Conservation (phyloP, 768 basidiomycete species). For the Rhizopogon vesiculosus region DNA sequence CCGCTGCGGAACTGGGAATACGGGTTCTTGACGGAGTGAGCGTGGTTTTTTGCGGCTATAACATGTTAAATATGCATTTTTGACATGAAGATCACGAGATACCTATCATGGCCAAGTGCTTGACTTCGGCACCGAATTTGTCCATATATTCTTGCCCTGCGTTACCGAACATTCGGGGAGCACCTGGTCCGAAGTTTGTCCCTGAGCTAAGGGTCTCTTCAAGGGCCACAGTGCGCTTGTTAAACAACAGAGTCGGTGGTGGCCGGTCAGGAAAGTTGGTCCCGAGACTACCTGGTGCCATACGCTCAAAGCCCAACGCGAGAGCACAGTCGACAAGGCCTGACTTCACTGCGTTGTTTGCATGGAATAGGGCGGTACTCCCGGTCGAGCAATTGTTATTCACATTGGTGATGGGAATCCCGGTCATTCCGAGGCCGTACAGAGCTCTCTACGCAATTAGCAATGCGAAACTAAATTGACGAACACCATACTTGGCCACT, state of each 20-base stretch:
- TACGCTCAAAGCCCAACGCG: constrained; percentile 84
- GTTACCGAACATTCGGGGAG: constrained; percentile 73
- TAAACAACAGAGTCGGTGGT: constrained; percentile 45
- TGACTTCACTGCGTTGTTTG: constrained; percentile 64
- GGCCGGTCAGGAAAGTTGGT: constrained; percentile 54
- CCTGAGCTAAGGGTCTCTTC: constrained; percentile 43
- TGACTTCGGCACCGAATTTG: constrained; percentile 63
- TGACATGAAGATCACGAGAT: not conserved
- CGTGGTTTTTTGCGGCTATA: constrained; percentile 74
- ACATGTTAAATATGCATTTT: constrained; percentile 7
- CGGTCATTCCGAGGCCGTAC: constrained; percentile 79
- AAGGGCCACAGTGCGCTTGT: constrained; percentile 38
- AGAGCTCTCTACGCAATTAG: constrained; percentile 52
- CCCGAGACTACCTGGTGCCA: constrained; percentile 70
- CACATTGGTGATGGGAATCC: constrained; percentile 81
- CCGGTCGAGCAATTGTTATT: constrained; percentile 89
- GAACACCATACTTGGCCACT: constrained; percentile 54
- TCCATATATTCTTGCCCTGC: constrained; percentile 71
- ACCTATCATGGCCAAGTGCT: constrained; percentile 78
- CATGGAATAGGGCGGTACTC: constrained; percentile 71
- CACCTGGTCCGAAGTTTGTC: constrained; percentile 61
- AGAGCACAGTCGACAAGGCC: constrained; percentile 71
- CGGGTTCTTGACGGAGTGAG: constrained; percentile 76
- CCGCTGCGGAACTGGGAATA: constrained; percentile 84
- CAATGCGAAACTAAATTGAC: not conserved